These are phyloP conservation scores for Selaginella tamariscina DNA, from an alignment of 75 land plant species.

Conservation along the genomic window DNA sequence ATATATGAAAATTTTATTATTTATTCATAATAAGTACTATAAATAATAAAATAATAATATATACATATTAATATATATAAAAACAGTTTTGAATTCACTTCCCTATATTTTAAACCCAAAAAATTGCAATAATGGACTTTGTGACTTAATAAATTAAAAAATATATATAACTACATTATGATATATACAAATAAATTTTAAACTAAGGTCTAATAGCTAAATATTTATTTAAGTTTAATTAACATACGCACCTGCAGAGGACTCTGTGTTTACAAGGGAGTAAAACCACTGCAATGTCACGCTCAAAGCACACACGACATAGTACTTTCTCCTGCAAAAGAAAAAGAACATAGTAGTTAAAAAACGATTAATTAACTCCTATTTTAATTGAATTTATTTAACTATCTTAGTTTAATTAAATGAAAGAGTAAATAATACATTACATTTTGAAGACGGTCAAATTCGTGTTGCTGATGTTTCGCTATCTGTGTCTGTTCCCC, in stretches of 20 bases:
- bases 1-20: too few relatives aligned
- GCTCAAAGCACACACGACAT: slow-evolving; percentile 81
- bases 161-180: too few relatives aligned
- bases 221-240: too few relatives aligned
- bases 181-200: too few relatives aligned
- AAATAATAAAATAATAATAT: too few relatives aligned
- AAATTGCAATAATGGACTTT: too few relatives aligned
- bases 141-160: too few relatives aligned
- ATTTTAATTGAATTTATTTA: background rate
- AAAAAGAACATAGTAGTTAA: background rate
- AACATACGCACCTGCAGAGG: slow-evolving; percentile 59
- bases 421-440: background rate
- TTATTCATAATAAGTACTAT: too few relatives aligned
- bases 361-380: background rate
- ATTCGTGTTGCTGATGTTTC: slow-evolving; percentile 76
- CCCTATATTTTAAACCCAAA: too few relatives aligned
- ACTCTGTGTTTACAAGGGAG: slow-evolving; percentile 84
- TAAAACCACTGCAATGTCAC: slow-evolving; percentile 63
- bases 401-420: background rate
- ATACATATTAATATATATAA: too few relatives aligned
- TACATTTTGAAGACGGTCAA: slow-evolving; percentile 88
- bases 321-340: slow-evolving; percentile 72
- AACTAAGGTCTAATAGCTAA: too few relatives aligned
- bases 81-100: too few relatives aligned
- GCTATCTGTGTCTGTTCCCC: slow-evolving; percentile 83